phyloP scores from a whole-genome alignment of 306 rosid genomes.

The Abrus pulchellus region DNA sequence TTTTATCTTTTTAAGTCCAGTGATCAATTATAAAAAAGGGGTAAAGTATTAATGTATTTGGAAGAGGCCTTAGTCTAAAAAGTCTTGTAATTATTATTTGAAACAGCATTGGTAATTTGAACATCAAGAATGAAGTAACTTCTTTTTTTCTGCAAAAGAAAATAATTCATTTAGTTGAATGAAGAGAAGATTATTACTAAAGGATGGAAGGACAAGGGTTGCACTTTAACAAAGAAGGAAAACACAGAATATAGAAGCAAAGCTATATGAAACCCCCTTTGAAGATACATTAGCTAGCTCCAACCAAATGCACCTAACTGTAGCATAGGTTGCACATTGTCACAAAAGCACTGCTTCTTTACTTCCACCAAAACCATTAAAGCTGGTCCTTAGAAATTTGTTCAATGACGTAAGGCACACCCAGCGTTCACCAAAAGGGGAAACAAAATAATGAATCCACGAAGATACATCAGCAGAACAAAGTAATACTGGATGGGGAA shows the following conservation, averaged over 20 bases:
- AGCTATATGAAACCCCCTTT: background rate
- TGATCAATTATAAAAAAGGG: background rate
- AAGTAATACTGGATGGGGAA: background rate
- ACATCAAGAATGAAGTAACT: background rate
- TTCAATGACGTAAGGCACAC: background rate
- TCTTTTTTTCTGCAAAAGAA: background rate
- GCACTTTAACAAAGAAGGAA: background rate
- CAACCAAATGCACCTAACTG: background rate
- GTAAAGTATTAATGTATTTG: background rate
- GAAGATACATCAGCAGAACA: background rate
- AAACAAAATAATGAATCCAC: conserved; percentile 1
- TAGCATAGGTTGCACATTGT: conserved; percentile 4
- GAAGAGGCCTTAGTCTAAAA: background rate
- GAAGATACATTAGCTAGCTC: background rate
- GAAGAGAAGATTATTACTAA: conserved; percentile 9
- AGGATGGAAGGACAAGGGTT: background rate
- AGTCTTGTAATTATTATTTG: background rate
- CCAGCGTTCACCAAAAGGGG: background rate
- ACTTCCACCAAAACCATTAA: background rate
- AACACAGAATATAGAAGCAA: conserved; percentile 12
- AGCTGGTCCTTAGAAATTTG: background rate
- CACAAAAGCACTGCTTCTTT: background rate
- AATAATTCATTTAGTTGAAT: conserved; percentile 2
- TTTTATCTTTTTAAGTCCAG: background rate
- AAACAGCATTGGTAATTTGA: conserved; percentile 10